Evolutionary conservation across 129 eudicot genomes (phyloP), one percentile per base, ranked within the genome.

Genomic region (Arctium lappa): DNA sequence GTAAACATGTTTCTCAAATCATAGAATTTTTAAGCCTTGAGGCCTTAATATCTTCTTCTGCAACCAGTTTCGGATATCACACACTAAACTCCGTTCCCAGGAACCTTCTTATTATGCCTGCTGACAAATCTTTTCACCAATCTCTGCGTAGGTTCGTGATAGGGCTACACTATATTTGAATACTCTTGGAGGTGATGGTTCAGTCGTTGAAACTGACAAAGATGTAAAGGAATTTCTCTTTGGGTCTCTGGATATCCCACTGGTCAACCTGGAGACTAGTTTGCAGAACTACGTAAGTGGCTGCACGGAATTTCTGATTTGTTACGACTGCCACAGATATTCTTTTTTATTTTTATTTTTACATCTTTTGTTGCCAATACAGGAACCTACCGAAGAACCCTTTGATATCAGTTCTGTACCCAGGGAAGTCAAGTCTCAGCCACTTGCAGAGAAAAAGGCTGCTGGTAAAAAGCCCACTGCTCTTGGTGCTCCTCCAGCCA

Each of bases 171-270:
- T 95, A 8, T 93, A 93, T 86, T 72, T 95, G 79, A 91, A 91
- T 62, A 92, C 91, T 60, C 94, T 95, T 81, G 98, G 97, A 74
- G 98, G 97, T 79, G 94, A 95, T 83, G 97, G 97, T 79, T 87
- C 91, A 73, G 94, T 93, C 46, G 89, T 92, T 89, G 99, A 95
- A 91, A 93, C 97, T 78, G 98, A 93, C 77, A 78, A 88, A 86
- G 97, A 90, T 69, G 93, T 90, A 27, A 92, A 95, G 89, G 93
- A 92, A 32, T 95, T 95, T 70, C 90, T 95, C 78, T 95, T 95
- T 84, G 98, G 95, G 44, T 87, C 97, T 50, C 89, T 95, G 73
- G 95, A 91, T 84, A 76, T 93, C 82, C 99, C 99, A 29, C 86
- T 95, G 63, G 86, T 65, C 84, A 95, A 95, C 88, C 84, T 95